These are phyloP conservation scores for Polytrichum commune DNA, from an alignment of 225 moss, liverwort and hornwort genomes.

Conservation along the genomic window DNA sequence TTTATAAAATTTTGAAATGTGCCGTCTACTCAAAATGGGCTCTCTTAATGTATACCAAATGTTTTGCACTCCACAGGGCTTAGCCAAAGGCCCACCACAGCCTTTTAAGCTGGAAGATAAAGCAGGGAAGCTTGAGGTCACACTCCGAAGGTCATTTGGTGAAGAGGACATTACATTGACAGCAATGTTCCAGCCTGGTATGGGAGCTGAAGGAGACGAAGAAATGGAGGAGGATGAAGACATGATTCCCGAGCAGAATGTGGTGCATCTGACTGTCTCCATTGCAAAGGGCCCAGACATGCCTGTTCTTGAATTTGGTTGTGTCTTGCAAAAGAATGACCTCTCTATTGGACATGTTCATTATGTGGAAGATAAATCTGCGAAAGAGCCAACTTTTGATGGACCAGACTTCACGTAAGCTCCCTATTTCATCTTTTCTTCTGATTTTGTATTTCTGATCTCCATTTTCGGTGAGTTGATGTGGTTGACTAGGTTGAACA, in stretches of 20 bases:
- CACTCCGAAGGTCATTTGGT: constrained; percentile 44
- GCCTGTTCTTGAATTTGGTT: constrained; percentile 48
- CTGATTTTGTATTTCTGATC: not conserved
- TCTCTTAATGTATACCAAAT: no score
- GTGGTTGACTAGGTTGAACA: not conserved
- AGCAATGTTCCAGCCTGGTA: constrained; percentile 61
- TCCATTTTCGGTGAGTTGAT: not conserved
- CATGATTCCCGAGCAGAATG: constrained; percentile 35
- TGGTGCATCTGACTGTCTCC: constrained; percentile 51
- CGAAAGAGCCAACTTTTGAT: constrained; percentile 48
- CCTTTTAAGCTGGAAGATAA: constrained; percentile 56
- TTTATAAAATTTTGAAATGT: no score
- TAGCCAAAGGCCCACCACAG: constrained; percentile 53
- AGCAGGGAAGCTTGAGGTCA: constrained; percentile 63
- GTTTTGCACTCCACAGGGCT: constrained; percentile 24
- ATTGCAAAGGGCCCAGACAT: constrained; percentile 33
- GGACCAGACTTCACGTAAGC: constrained; percentile 66
- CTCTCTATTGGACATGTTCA: constrained; percentile 53
- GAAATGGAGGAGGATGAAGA: constrained; percentile 29
- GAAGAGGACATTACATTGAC: constrained; percentile 50
- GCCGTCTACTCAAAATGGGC: no score
- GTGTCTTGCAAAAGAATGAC: constrained; percentile 42
- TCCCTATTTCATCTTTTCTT: not conserved
- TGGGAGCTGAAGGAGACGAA: constrained; percentile 53
- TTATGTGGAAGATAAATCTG: constrained; percentile 37